Evolutionary conservation across 129 eudicot species (phyloP).

Genomic region (Glebionis coronaria): DNA sequence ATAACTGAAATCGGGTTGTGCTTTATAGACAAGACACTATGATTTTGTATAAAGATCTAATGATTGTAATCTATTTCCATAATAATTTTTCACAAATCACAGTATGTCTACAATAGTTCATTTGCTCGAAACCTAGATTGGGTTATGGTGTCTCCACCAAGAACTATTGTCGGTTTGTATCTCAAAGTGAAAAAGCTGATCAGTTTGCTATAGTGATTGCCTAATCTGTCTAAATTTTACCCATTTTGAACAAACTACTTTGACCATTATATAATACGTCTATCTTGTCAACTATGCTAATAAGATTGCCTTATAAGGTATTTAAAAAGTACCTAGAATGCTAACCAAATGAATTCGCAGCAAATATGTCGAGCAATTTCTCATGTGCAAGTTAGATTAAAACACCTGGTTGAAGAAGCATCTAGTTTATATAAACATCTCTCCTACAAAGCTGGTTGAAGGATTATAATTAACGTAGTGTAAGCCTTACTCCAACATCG

Average conservation of each 20-base stretch:
- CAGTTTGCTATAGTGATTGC: neutral
- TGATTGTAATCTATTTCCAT: neutral
- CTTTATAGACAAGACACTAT: too few species aligned
- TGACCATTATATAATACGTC: too few species aligned
- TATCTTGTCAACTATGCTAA: neutral
- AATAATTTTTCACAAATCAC: neutral
- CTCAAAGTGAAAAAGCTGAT: neutral
- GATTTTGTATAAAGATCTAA: neutral
- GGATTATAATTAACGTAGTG: too few species aligned
- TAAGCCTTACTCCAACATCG: too few species aligned
- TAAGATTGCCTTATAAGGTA: neutral
- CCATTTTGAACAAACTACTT: too few species aligned
- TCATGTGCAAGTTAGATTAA: conserved; percentile 40
- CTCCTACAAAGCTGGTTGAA: too few species aligned
- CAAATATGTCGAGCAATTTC: conserved; percentile 84
- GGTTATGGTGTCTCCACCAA: neutral
- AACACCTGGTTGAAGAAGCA: too few species aligned
- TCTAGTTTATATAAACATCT: too few species aligned
- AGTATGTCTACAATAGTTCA: too few species aligned
- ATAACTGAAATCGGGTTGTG: too few species aligned
- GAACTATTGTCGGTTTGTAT: neutral
- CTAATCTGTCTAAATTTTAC: too few species aligned
- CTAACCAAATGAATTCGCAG: conserved; percentile 96
- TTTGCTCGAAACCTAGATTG: neutral
- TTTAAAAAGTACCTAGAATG: conserved; percentile 63